Evolutionary conservation across 441 rosid species (phyloP), one percentile per base, ranked within the genome.

Genomic region (Mallotus japonicus): DNA sequence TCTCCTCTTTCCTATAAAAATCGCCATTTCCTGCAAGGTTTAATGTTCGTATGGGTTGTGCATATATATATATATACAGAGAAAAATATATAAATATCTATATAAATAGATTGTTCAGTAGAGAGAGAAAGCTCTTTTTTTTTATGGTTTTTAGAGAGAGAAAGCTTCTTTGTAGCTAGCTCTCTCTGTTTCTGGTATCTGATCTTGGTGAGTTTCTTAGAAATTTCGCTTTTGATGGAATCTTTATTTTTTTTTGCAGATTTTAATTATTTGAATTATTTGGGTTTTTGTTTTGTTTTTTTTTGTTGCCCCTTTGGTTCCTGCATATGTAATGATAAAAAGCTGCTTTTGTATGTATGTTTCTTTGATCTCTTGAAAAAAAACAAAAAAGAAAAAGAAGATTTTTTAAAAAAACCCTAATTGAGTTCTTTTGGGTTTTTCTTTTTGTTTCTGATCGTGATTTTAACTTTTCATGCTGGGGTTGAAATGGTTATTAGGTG

Each of bases 1-100:
- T 87, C 88, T 81, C 79, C 84, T 78, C 81, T 83, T 74, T 46
- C 87, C 83, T 88, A 83, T 86, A 79, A 73, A 82, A 85, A 55
- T 78, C 82, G 69, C 87, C 86, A 86, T 83, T 4, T 83, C 77
- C 91, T 78, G 87, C 88, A 75, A 89, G 88, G 69, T 81, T 83
- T 76, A 70, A 76, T 78, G 78, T 76, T 74, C 44, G 46, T 60
- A 62, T 22, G 42, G 32, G 28, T 7, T 20, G 24, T 55, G 42
- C 8, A 57, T 40, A 42, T 46, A 55, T 57, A 54, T 73, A 14
- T 73, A 80, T 76, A 79, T 76, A 82, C 73, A 37, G 40, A 75
- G 74, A 76, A 54, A 76, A 69, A 47, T 55, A 6, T 8, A 12
- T 37, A 37, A 37, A 37, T 4, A 37, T 37, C 5, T 4, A 37